These are phyloP conservation scores for Excoecaria cochinchinensis DNA, from an alignment of 345 rosid genomes.

Conservation along the genomic window DNA sequence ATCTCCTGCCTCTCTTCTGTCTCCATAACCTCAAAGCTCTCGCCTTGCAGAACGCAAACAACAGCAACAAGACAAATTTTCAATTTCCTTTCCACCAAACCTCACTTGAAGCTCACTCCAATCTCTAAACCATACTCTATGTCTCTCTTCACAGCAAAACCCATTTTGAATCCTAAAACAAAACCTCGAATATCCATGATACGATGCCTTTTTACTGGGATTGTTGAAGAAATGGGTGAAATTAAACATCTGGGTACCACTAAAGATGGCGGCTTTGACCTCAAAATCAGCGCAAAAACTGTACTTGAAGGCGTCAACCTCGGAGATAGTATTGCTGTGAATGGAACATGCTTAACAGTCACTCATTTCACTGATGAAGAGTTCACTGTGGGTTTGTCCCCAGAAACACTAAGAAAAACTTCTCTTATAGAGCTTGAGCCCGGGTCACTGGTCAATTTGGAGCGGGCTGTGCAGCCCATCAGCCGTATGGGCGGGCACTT, in stretches of 20 bases:
- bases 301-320: conserved; percentile 62
- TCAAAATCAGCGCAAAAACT: conserved; percentile 58
- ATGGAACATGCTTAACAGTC: conserved; percentile 86
- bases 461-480: conserved; percentile 76
- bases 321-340: conserved; percentile 83
- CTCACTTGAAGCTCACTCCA: background rate
- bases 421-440: conserved; percentile 59
- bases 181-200: conserved; percentile 12
- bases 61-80: background rate
- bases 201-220: conserved; percentile 74
- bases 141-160: background rate
- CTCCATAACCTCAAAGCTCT: background rate
- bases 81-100: background rate
- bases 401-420: conserved; percentile 78
- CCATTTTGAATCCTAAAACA: background rate
- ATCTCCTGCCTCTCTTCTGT: background rate
- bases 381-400: conserved; percentile 70
- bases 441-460: conserved; percentile 80
- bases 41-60: background rate
- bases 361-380: conserved; percentile 54
- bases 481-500: conserved; percentile 89
- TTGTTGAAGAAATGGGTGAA: conserved; percentile 84
- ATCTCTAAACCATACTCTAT: background rate
- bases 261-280: conserved; percentile 60
- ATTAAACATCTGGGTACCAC: conserved; percentile 51